phyloP scores from a whole-genome alignment of 768 basidiomycete species.

The Sporobolomyces phaffii region DNA sequence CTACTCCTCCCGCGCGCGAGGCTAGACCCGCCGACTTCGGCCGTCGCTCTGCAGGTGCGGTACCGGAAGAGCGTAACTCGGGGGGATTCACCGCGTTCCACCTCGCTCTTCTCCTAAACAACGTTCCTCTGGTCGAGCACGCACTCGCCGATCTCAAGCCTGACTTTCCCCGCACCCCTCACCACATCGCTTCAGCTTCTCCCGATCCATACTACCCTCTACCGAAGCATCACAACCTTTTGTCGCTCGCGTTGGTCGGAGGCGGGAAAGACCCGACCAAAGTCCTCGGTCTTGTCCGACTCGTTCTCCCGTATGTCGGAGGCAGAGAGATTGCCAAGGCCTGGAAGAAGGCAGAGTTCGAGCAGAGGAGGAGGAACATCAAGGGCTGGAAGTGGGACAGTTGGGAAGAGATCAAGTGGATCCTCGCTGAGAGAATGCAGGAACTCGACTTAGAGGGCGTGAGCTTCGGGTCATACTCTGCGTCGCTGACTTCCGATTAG shows the following conservation, averaged over 20 bases:
- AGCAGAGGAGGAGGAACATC: neutral
- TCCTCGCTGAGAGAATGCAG: conserved; percentile 1
- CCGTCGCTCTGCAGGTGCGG: conserved; percentile 54
- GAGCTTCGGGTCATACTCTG: neutral
- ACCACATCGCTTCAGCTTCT: neutral
- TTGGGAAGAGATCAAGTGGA: conserved; percentile 34
- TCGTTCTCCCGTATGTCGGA: neutral
- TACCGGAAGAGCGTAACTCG: conserved; percentile 63
- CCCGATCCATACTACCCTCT: conserved; percentile 51
- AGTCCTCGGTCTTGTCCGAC: neutral
- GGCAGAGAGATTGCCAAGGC: neutral
- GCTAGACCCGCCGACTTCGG: neutral
- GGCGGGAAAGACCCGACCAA: neutral
- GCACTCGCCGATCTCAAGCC: conserved; percentile 62
- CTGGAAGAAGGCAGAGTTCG: conserved; percentile 14
- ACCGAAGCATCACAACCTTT: conserved; percentile 50
- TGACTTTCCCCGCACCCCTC: conserved; percentile 44
- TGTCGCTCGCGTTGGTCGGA: conserved; percentile 43
- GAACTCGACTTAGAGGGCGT: conserved; percentile 14
- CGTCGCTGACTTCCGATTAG: no score
- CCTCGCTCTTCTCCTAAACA: conserved; percentile 56
- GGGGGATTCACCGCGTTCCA: conserved; percentile 62
- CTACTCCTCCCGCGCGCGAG: neutral
- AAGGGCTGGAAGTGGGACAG: neutral
- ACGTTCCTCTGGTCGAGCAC: conserved; percentile 55